Base-by-base conservation (phyloP, 73 alveolate species). In the Blepharisma stoltei region DNA sequence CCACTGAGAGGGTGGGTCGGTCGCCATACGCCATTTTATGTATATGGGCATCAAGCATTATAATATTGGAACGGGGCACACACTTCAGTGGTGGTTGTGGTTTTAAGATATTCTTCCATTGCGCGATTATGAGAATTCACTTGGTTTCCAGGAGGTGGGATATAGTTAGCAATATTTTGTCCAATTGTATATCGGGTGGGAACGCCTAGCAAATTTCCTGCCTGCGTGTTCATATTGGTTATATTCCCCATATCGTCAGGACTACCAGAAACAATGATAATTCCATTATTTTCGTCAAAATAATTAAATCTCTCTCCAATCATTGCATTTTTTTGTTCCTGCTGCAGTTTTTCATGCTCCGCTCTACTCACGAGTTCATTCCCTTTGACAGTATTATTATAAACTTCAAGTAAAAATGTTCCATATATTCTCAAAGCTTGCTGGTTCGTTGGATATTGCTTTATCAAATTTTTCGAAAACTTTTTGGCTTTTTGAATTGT, bases 291-390 rank as follows among this genome's bases (percentile, higher is more conserved):
- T 8, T 60, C 73, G 4, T 60, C 73, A 38, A 60, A 60, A 25
- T 60, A 60, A 25, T 60, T 60, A 25, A 60, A 60, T 25, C 46
- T 60, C 45, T 60, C 73, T 11, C 23, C n/a, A 25, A 14, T 60
- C 14, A n/a, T 9, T 20, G 18, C 48, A 20, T 14, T 60, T 20
- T 38, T n/a, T 9, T 14, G 18, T 60, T 60, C 73, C 46, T 18
- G 37, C 46, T 60, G 73, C 23, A 14, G 38, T 60, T 60, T 60
- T 25, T 60, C 73, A 60, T 60, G 73, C 23, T 60, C 73, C 18
- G 73, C 73, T 60, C 23, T 60, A 60, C 73, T 60, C 46, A 60
- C 46, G 18, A 60, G 46, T 4, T 60, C 73, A 25, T 60, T 60
- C 14, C 73, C 73, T 60, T 60, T 60, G 3, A 14, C 23, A 38